Conservation (phyloP, 305 asterid species). For the Rubia balearica region DNA sequence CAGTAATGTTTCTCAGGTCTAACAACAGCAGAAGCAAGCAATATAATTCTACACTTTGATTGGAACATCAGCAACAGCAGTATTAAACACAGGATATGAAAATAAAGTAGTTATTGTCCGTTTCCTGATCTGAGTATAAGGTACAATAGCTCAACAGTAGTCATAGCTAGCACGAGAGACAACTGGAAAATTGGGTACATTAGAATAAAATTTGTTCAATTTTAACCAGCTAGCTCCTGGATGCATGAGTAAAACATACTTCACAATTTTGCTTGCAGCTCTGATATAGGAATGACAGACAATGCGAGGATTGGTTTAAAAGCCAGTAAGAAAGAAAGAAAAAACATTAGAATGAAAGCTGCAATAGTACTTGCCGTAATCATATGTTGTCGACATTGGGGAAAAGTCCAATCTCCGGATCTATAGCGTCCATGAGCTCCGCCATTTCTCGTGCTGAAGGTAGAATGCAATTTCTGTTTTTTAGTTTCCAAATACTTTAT, state of each 20-base stretch:
- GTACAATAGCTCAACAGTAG: too few relatives aligned
- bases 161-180: background rate
- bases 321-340: constrained; percentile 13
- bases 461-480: constrained; percentile 18
- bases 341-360: constrained; percentile 16
- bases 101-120: background rate
- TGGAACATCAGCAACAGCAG: background rate
- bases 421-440: constrained; percentile 99
- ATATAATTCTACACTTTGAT: background rate
- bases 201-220: background rate
- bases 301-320: constrained; percentile 1
- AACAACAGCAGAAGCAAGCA: background rate
- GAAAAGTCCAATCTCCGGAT: constrained; percentile 79
- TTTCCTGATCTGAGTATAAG: background rate
- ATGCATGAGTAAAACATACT: background rate
- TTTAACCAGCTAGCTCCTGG: background rate
- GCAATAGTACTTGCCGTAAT: constrained; percentile 39
- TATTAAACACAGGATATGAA: background rate
- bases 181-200: background rate
- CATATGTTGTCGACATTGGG: constrained; percentile 91
- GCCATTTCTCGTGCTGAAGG: constrained; percentile 73
- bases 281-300: background rate
- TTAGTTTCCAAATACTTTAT: constrained; percentile 13
- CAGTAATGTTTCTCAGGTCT: background rate
- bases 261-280: background rate